phyloP scores from a whole-genome alignment of 2,329 filamentous ascomycete species.

The Mycosphaerella sp. region DNA sequence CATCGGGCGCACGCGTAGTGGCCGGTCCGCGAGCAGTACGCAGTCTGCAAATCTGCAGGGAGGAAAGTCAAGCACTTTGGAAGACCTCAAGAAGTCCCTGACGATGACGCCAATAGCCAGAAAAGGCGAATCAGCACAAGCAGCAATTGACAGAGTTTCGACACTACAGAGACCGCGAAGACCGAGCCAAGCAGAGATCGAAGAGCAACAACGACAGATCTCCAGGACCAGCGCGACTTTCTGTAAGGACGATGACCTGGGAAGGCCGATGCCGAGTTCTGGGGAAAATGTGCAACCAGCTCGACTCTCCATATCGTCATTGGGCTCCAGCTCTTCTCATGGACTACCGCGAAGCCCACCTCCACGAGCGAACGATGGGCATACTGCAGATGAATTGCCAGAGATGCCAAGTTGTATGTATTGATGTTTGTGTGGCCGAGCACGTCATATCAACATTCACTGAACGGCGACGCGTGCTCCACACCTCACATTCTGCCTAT shows the following conservation, averaged over 20 bases:
- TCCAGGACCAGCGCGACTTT: no score
- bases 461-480: neutral
- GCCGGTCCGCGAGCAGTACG: slow-evolving; percentile 1
- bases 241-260: slow-evolving; percentile 1
- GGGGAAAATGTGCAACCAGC: neutral
- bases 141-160: slow-evolving; percentile 17
- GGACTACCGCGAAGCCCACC: slow-evolving; percentile 2
- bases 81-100: slow-evolving; percentile 15
- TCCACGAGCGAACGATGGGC: neutral
- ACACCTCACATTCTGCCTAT: neutral
- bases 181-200: slow-evolving; percentile 1
- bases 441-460: slow-evolving; percentile 3
- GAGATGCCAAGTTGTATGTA: slow-evolving; percentile 5
- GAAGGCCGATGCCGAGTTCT: neutral
- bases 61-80: neutral
- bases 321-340: neutral
- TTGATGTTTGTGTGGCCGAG: neutral
- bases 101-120: slow-evolving; percentile 20
- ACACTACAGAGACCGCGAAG: slow-evolving; percentile 11
- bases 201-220: neutral
- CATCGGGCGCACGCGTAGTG: slow-evolving; percentile 4
- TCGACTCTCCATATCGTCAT: slow-evolving; percentile 2
- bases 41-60: neutral
- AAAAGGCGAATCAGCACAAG: slow-evolving; percentile 13
- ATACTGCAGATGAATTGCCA: no score